Conservation (phyloP, 2,329 filamentous ascomycete species). For the Penicillium sp. region DNA sequence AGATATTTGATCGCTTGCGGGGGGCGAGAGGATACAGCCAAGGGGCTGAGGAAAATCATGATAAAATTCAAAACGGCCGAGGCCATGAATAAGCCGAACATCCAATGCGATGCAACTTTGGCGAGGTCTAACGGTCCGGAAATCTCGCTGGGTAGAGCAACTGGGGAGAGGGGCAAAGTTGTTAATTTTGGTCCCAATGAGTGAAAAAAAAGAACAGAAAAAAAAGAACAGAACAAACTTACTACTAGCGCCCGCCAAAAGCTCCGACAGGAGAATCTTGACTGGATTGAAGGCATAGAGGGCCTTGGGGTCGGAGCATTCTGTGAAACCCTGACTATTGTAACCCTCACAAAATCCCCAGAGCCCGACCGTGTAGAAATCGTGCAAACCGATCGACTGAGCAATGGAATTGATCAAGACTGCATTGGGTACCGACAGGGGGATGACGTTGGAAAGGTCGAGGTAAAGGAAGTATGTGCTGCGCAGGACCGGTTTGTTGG, state of each 20-base stretch:
- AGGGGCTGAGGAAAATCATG: constrained; percentile 60
- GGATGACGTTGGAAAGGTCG: constrained; percentile 75
- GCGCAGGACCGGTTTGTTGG: constrained; percentile 55
- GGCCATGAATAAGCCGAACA: constrained; percentile 82
- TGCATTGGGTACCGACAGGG: constrained; percentile 63
- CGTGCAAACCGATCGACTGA: constrained; percentile 76
- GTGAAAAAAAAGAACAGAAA: not conserved
- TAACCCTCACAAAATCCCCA: constrained; percentile 94
- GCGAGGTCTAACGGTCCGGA: constrained; percentile 68
- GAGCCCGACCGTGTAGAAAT: constrained; percentile 88
- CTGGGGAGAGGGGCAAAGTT: constrained; percentile 27
- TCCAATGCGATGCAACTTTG: constrained; percentile 67
- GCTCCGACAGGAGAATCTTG: constrained; percentile 68
- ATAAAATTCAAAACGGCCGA: constrained; percentile 64
- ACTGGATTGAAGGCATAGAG: constrained; percentile 93
- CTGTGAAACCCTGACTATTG: constrained; percentile 60
- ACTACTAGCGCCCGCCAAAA: constrained; percentile 75
- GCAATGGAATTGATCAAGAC: constrained; percentile 80
- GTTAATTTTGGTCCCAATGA: not conserved
- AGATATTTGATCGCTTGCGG: constrained; percentile 28
- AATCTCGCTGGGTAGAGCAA: constrained; percentile 71
- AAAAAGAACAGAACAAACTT: constrained; percentile 21
- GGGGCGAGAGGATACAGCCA: constrained; percentile 42
- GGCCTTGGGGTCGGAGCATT: constrained; percentile 62
- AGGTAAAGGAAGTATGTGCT: constrained; percentile 80